phyloP scores from a whole-genome alignment of 1,284 basidiomycete species.

The Hymenochaete sp. region DNA sequence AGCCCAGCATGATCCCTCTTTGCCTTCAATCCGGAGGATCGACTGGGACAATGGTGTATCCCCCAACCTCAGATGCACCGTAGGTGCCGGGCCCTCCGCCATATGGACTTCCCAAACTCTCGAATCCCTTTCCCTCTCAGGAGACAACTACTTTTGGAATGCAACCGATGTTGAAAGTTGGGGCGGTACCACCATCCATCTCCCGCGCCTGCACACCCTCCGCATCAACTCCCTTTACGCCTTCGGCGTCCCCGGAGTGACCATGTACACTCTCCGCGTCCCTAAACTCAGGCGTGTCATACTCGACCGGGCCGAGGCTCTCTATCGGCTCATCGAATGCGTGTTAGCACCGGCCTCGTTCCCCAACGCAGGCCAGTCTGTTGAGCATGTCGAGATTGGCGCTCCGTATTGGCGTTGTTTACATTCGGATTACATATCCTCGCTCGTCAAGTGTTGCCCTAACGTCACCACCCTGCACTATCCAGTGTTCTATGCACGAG shows the following conservation, averaged over 20 bases:
- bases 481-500: slow-evolving; percentile 9
- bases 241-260: slow-evolving; percentile 2
- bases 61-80: background rate
- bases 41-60: slow-evolving; percentile 8
- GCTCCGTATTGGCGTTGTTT: slow-evolving; percentile 6
- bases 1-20: slow-evolving; percentile 1
- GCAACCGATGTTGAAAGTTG: background rate
- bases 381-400: slow-evolving; percentile 7
- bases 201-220: slow-evolving; percentile 10
- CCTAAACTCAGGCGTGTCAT: slow-evolving; percentile 9
- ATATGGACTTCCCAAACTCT: slow-evolving; percentile 6
- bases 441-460: slow-evolving; percentile 4
- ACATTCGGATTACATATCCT: slow-evolving; percentile 7
- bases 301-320: slow-evolving; percentile 4
- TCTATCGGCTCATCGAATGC: slow-evolving; percentile 3
- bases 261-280: background rate
- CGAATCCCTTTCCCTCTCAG: slow-evolving; percentile 6
- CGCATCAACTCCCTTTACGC: slow-evolving; percentile 6
- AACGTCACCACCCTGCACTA: slow-evolving; percentile 7
- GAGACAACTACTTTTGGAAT: slow-evolving; percentile 5
- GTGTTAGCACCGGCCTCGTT: background rate
- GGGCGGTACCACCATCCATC: background rate
- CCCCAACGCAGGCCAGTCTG: background rate
- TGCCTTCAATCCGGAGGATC: slow-evolving; percentile 2
- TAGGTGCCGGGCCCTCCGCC: background rate